Evolutionary conservation across 2,329 filamentous ascomycete genomes (phyloP), one percentile per base, ranked within the genome.

Genomic region (Pseudopithomyces maydicus): DNA sequence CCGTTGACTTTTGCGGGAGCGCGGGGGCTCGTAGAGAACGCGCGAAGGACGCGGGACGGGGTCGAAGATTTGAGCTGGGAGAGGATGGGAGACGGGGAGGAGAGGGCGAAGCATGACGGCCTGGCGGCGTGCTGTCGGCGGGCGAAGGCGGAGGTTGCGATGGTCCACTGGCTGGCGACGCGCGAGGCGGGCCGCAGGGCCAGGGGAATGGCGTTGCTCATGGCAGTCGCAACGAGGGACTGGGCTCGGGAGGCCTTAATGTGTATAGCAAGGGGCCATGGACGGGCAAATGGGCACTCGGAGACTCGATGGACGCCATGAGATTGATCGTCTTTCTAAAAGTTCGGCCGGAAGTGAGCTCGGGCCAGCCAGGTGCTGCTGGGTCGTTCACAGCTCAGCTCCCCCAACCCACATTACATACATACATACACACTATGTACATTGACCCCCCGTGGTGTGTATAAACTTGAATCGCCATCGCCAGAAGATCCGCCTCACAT

Each of bases 151-250:
- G 42, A 52, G 14, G 63, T 62, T 44, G 63, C 59, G 8, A 54
- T 51, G 47, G 52, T 64, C 61, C 63, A 68, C 54, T 59, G 64
- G 22, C 56, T 55, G 22, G 59, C 32, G 26, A 55, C 36, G 63
- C 66, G 62, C 62, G 67, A 33, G 59, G 62, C 52, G 59, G 70
- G 42, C 58, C 74, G 61, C 57, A 74, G 64, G 42, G 70, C 72
- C 69, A 72, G 67, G 12, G 66, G 55, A 39, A 67, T 60, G 38
- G 61, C 67, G 65, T 66, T 65, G 67, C 59, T 69, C 68, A 71
- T 71, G 53, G 61, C 51, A 46, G 51, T 44, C 41, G 32, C 43
- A 45, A 35, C 35, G 42, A 35, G 32, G 29, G 44, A 45, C 42
- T 45, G 41, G 42, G 33, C 55, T 56, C 45, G 38, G n/a, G 32